A percentile compares a stretch with the other conserved stretches of the same genome.
These are phyloP conservation scores for Castanea crenata DNA, from an alignment of 306 rosid species.

Conservation along the genomic window DNA sequence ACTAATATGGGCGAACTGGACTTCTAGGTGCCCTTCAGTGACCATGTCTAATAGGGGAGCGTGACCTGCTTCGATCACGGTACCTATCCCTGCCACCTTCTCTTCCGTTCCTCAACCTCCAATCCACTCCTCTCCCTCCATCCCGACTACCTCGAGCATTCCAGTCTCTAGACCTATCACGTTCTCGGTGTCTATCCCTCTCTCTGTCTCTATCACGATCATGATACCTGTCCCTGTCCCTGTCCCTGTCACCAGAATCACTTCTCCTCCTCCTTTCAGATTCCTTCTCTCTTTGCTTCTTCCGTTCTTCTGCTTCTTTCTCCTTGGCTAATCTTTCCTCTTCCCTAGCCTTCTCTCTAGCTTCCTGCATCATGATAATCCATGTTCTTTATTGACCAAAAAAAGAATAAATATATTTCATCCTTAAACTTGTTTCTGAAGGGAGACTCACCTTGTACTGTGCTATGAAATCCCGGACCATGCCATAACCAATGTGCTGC, in stretches of 20 bases:
- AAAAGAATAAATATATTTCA: slow-evolving; percentile 4
- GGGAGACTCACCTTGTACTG: slow-evolving; percentile 67
- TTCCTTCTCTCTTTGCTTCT: slow-evolving; percentile 82
- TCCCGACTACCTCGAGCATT: slow-evolving; percentile 73
- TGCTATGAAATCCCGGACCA: slow-evolving; percentile 88
- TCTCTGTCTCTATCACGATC: slow-evolving; percentile 76
- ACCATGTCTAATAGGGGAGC: slow-evolving; percentile 73
- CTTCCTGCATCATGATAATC: slow-evolving; percentile 46
- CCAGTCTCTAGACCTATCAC: slow-evolving; percentile 71
- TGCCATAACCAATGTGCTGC: slow-evolving; percentile 99
- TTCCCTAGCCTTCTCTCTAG: slow-evolving; percentile 81
- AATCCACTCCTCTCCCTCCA: slow-evolving; percentile 65
- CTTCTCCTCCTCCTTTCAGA: slow-evolving; percentile 58
- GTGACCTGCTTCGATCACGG: slow-evolving; percentile 83
- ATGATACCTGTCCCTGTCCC: slow-evolving; percentile 67
- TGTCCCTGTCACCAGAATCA: slow-evolving; percentile 79
- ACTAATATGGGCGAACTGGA: slow-evolving; percentile 63
- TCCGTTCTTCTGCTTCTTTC: slow-evolving; percentile 83
- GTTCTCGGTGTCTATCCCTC: slow-evolving; percentile 67
- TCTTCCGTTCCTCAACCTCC: slow-evolving; percentile 83
- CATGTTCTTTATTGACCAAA: slow-evolving; percentile 6
- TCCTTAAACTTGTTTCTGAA: slow-evolving; percentile 9
- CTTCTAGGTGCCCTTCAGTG: slow-evolving; percentile 78
- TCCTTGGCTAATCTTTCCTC: slow-evolving; percentile 85
- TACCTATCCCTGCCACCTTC: slow-evolving; percentile 75